Conservation (phyloP, 139 green algal genomes). For the Chlorella ohadii region DNA sequence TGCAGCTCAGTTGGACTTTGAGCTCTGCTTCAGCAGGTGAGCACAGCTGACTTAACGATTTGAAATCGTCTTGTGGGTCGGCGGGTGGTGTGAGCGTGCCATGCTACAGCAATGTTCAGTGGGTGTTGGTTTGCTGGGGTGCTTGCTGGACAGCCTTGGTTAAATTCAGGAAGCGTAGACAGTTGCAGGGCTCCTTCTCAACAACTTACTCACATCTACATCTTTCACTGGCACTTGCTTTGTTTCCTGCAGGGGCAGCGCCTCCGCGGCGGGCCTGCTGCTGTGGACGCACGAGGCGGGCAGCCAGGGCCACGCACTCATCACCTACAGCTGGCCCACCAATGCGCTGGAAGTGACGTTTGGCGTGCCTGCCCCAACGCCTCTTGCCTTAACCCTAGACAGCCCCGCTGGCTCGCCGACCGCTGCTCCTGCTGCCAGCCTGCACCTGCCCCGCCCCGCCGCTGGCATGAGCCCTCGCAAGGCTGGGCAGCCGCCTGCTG, state of each 20-base stretch:
- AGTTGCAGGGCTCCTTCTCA: no score
- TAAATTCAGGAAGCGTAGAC: no score
- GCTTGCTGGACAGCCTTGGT: no score
- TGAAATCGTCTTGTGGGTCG: no score
- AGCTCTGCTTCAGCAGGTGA: no score
- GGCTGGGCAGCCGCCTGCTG: background rate
- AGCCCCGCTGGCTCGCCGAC: background rate
- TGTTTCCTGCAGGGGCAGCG: slow-evolving; percentile 35
- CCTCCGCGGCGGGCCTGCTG: slow-evolving; percentile 60
- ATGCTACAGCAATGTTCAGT: no score
- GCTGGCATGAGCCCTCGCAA: background rate
- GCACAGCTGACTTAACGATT: no score
- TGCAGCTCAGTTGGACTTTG: no score
- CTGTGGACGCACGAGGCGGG: slow-evolving; percentile 70
- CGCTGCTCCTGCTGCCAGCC: background rate
- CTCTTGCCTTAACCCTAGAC: background rate
- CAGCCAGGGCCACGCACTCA: slow-evolving; percentile 72
- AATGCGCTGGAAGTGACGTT: slow-evolving; percentile 56
- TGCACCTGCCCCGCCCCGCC: background rate
- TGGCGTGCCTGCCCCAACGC: slow-evolving; percentile 34
- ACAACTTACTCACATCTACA: no score
- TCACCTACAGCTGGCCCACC: slow-evolving; percentile 80
- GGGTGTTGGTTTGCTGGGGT: no score
- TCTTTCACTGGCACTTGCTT: no score
- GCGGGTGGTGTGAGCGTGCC: no score